Percentiles rank a stretch among this genome's conserved stretches.
These are phyloP conservation scores for Papiliotrema flavescens DNA, from an alignment of 1,284 basidiomycete species.

Conservation along the genomic window DNA sequence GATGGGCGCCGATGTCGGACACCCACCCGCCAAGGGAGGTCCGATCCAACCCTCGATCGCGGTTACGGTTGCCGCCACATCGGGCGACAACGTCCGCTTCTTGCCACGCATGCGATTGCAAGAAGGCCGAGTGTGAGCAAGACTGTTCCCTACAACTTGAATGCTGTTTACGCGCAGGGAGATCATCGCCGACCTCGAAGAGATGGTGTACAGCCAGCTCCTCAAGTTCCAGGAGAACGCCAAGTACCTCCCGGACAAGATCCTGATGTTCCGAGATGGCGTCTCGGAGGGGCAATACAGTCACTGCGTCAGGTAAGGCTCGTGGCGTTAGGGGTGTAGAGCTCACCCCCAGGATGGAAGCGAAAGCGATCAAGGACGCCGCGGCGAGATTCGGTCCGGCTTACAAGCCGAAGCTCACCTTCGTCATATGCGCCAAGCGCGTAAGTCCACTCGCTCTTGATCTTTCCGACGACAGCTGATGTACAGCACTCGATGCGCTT, in stretches of 20 bases:
- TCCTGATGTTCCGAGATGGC: constrained; percentile 53
- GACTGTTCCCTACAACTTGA: neutral
- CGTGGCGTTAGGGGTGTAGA: neutral
- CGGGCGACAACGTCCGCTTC: constrained; percentile 45
- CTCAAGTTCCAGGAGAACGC: constrained; percentile 32
- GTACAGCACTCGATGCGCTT: constrained; percentile 49
- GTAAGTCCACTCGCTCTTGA: constrained; percentile 8
- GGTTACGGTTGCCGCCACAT: constrained; percentile 48
- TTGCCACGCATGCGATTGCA: constrained; percentile 49
- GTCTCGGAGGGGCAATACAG: constrained; percentile 53
- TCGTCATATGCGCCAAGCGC: constrained; percentile 47
- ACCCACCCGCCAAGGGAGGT: constrained; percentile 31
- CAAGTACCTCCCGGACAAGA: constrained; percentile 41
- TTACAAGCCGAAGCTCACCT: constrained; percentile 47
- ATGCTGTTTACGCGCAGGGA: constrained; percentile 13
- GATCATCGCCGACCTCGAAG: constrained; percentile 29
- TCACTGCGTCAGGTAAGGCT: constrained; percentile 44
- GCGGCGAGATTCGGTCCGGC: constrained; percentile 21
- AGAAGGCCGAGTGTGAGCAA: constrained; percentile 43
- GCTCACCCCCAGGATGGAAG: neutral
- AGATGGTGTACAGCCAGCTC: constrained; percentile 36
- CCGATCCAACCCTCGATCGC: constrained; percentile 50
- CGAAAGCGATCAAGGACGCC: constrained; percentile 21
- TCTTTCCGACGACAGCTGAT: neutral
- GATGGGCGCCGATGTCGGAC: constrained; percentile 49